A percentile compares a stretch with the other conserved stretches of the same genome.
Conservation (phyloP, 2,329 filamentous ascomycete genomes). For the Pezicula radicicola region DNA sequence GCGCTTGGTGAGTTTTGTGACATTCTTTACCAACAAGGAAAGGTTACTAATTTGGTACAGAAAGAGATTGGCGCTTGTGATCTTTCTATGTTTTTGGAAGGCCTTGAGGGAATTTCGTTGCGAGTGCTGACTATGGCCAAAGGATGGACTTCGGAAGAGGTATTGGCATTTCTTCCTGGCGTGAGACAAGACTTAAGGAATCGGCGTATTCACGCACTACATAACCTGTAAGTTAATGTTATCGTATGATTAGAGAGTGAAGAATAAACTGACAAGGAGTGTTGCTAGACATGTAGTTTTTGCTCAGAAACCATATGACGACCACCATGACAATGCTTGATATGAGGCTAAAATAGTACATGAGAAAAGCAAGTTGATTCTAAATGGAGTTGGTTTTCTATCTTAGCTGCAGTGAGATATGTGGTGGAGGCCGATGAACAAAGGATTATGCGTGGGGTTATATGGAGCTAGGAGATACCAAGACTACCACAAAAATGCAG, state of each 20-base stretch:
- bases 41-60: neutral
- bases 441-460: too few relatives aligned
- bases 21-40: neutral
- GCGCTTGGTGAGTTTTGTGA: conserved; percentile 13
- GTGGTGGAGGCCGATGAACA: too few relatives aligned
- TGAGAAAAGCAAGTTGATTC: too few relatives aligned
- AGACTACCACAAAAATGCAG: too few relatives aligned
- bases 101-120: conserved; percentile 25
- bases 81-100: conserved; percentile 11
- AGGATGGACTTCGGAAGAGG: conserved; percentile 23
- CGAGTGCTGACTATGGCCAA: conserved; percentile 25
- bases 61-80: conserved; percentile 9
- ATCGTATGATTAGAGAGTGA: neutral
- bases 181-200: conserved; percentile 24
- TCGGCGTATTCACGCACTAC: conserved; percentile 22
- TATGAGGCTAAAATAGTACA: too few relatives aligned
- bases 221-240: conserved; percentile 4
- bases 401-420: too few relatives aligned
- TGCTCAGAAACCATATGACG: conserved; percentile 3
- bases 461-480: too few relatives aligned
- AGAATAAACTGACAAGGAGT: neutral
- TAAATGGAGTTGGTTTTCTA: too few relatives aligned
- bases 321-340: neutral
- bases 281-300: conserved; percentile 3
- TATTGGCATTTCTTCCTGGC: conserved; percentile 19